Base-by-base conservation (phyloP, 1,284 basidiomycete genomes). In the Boletellus sp. region DNA sequence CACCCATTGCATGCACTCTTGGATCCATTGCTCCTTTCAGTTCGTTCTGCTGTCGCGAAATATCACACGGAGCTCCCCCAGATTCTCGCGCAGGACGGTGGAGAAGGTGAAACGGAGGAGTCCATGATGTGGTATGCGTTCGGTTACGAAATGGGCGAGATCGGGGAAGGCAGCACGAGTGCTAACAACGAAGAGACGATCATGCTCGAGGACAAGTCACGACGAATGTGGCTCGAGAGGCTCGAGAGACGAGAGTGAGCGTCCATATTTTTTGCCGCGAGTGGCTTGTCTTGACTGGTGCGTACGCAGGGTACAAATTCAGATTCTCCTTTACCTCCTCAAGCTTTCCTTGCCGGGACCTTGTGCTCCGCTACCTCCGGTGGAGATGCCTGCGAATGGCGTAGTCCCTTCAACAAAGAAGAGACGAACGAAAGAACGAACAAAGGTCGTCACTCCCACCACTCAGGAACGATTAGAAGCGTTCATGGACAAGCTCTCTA, bases 181-280 rank as follows among this genome's bases (percentile, higher is more conserved):
- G 56, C 55, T n/a, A 57, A 64, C 42, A 60, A 53, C 44, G 60
- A 63, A 50, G 71, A 64, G 24, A 60, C 59, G 22, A 57, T 64
- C 19, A 57, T 60, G 76, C 60, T 69, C 38, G 76, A 83, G 52
- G 78, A 78, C 39, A 70, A 69, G 47, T 85, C 82, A 76, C 74
- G 77, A 40, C 63, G 71, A 15, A 56, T 56, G 6, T 86, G 84
- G 78, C 67, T 89, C 32, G 76, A 82, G 45, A 71, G 77, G 43
- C 77, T 89, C 71, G 87, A 89, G 69, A 72, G 76, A 60, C 78
- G 86, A 62, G 87, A 90, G 88, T 89, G 61, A 53, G 85, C 76
- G 26, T 30, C 36, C 0, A n/a, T 32, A 13, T 47, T 11, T 43
- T 16, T 33, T n/a, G 21, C 32, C 21, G 41, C 39, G 47, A 49